Evolutionary conservation across 805 yeast genomes (phyloP).

Genomic region (Candida orba): DNA sequence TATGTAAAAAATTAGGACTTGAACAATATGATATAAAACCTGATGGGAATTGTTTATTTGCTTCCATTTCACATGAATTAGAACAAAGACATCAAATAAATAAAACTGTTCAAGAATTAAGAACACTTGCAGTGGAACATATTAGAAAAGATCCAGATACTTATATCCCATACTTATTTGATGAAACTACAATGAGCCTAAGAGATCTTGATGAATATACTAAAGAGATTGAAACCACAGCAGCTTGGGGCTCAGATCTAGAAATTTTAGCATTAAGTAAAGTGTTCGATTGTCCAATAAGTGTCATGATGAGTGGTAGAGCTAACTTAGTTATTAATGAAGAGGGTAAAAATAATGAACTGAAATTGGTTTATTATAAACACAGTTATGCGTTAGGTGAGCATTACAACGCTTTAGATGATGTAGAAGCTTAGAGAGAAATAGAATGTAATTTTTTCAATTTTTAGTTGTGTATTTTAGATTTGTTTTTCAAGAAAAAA

Average conservation of each 20-base stretch:
- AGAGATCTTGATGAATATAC: constrained; percentile 65
- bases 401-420: constrained; percentile 81
- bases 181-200: constrained; percentile 61
- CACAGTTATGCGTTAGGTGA: constrained; percentile 89
- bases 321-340: constrained; percentile 60
- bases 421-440: constrained; percentile 16
- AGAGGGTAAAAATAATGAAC: constrained; percentile 36
- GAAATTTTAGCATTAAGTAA: constrained; percentile 79
- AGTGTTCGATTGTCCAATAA: constrained; percentile 65
- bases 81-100: constrained; percentile 37
- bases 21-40: constrained; percentile 66
- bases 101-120: constrained; percentile 42
- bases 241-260: constrained; percentile 95
- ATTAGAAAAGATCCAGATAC: constrained; percentile 60
- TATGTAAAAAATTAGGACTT: constrained; percentile 45
- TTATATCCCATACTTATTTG: constrained; percentile 76
- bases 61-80: constrained; percentile 78
- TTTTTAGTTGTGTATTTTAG: not conserved
- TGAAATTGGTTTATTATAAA: constrained; percentile 74
- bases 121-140: constrained; percentile 59
- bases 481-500: not conserved
- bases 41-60: constrained; percentile 92
- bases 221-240: constrained; percentile 59
- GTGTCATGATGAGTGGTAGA: constrained; percentile 72
- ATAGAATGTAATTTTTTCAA: not conserved